Base-by-base conservation (phyloP, 345 rosid species). In the Abelmoschus esculentus region DNA sequence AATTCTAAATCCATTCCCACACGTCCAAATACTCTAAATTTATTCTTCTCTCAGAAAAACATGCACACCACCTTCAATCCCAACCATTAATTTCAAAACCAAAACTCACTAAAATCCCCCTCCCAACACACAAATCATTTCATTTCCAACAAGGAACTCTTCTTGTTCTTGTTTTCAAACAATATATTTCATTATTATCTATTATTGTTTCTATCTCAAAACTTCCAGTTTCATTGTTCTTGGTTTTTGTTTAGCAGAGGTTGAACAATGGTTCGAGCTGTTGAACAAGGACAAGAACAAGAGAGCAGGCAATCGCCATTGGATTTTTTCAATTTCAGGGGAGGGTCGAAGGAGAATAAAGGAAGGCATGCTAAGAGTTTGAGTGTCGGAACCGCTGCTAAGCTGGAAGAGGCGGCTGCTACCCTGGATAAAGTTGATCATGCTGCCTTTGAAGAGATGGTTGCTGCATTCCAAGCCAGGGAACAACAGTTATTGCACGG, bases 201-300 rank as follows among this genome's bases (percentile, higher is more conserved):
- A 0, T 36, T 36, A 38, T 38, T 38, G 42, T 38, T 38, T 38
- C 42, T 38, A 38, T 38, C 42, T 38, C 46, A 12, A 42, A 42
- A 42, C 46, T 42, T 42, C 46, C 46, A 10, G 46, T 42, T 47
- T 47, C 6, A 47, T 47, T 47, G 53, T 47, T 47, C 53, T 12
- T 47, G 5, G 53, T 47, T 47, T 47, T 47, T 47, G 53, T 47
- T 47, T 47, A 14, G 17, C n/a, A 47, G n/a, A 47, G 53, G 53
- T 47, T 47, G 53, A 13, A 47, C 68, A 89, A 42, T 86, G 91
- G 89, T 79, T 77, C 86, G 81, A 49, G 82, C 86, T 11, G 72
- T 79, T 12, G 91, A 87, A 52, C 88, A 83, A 75, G 90, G 13
- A 42, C 46, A 42, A 42, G 46, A 88, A 74, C 84, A 84, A 67